These are phyloP conservation scores for Thielaviopsis cerberus DNA, from an alignment of 2,329 filamentous ascomycete genomes.

Conservation along the genomic window DNA sequence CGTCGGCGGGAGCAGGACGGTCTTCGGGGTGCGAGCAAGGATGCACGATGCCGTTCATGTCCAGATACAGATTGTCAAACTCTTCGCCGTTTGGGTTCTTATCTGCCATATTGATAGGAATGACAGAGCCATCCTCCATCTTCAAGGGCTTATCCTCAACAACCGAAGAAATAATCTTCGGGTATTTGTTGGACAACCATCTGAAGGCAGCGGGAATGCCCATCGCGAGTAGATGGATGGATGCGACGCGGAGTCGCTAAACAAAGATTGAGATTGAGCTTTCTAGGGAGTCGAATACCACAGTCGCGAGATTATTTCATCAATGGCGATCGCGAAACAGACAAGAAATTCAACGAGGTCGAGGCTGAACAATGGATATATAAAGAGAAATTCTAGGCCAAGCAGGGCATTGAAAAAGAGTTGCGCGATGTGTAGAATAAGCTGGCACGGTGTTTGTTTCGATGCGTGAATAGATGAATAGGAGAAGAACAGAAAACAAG, in stretches of 20 bases:
- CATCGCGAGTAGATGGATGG: conserved; percentile 34
- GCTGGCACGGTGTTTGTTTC: too few species aligned
- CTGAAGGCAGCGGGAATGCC: conserved; percentile 88
- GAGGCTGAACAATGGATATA: not conserved
- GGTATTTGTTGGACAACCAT: conserved; percentile 94
- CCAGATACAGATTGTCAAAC: conserved; percentile 91
- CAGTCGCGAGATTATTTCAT: not conserved
- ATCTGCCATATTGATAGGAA: conserved; percentile 68
- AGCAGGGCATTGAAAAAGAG: not conserved
- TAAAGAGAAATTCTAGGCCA: not conserved
- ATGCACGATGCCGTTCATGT: conserved; percentile 99
- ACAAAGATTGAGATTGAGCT: not conserved
- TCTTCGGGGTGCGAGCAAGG: conserved; percentile 97
- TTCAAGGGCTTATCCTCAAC: conserved; percentile 67
- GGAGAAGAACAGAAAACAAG: not conserved
- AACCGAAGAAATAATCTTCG: conserved; percentile 87
- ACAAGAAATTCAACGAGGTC: not conserved
- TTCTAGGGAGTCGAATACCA: not conserved
- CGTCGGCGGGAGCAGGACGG: conserved; percentile 70
- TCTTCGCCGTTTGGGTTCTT: conserved; percentile 96
- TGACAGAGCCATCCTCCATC: conserved; percentile 60
- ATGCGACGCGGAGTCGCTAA: conserved; percentile 3
- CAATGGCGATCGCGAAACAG: not conserved
- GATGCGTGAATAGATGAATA: not conserved
- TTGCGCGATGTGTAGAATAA: too few species aligned